Conservation (phyloP, 495 filamentous ascomycete species). For the Aspergillus saccharolyticus region DNA sequence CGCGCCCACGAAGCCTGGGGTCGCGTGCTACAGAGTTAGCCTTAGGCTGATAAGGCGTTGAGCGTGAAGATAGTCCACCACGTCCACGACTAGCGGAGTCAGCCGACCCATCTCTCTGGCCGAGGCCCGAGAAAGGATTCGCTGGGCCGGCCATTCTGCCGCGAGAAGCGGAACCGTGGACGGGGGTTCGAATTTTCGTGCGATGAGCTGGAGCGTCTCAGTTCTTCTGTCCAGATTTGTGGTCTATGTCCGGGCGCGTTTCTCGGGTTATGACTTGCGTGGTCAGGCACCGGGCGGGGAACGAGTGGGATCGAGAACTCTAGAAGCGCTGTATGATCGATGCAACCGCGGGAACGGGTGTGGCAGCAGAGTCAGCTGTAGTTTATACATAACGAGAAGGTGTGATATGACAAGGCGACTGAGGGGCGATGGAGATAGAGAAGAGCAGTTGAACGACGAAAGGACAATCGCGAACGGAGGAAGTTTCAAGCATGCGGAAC, state of each 20-base stretch:
- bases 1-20: slow-evolving; percentile 23
- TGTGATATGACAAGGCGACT: slow-evolving; percentile 6
- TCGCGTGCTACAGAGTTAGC: slow-evolving; percentile 17
- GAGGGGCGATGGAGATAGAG: slow-evolving; percentile 3
- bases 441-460: slow-evolving; percentile 8
- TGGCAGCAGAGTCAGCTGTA: slow-evolving; percentile 21
- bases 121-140: slow-evolving; percentile 30
- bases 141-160: slow-evolving; percentile 38
- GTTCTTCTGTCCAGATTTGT: background rate
- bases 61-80: slow-evolving; percentile 20
- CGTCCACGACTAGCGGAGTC: slow-evolving; percentile 29
- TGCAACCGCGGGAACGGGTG: slow-evolving; percentile 17
- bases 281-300: background rate
- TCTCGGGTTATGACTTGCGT: background rate
- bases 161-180: slow-evolving; percentile 24
- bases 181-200: background rate
- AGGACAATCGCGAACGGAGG: slow-evolving; percentile 5
- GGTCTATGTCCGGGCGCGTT: background rate
- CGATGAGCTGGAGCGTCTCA: too few relatives aligned
- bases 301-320: slow-evolving; percentile 9
- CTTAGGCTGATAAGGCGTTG: slow-evolving; percentile 21
- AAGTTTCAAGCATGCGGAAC: background rate
- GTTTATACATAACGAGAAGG: slow-evolving; percentile 1
- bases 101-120: slow-evolving; percentile 27
- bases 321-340: slow-evolving; percentile 15